Evolutionary conservation across 352 stramenopile species (phyloP), one percentile per base, ranked within the genome.

Genomic region (Globisporangium carolinianum): DNA sequence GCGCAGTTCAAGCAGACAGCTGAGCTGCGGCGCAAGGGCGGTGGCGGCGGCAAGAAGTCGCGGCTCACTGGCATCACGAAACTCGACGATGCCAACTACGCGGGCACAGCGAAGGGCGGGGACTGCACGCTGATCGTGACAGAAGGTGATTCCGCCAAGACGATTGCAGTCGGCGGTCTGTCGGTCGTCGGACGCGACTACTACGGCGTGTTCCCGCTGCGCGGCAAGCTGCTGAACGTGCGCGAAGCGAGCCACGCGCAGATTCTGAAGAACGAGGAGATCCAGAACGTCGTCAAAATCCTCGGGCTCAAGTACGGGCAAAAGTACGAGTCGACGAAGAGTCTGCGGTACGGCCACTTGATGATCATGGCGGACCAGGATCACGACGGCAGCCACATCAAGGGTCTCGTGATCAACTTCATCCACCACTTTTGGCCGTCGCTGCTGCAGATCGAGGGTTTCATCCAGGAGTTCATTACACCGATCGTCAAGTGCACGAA

Each of bases 351-450:
- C 68, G 96, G 97, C 1, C 90, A 98, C 58, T 72, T 99, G 37
- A 98, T 99, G 94, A 96, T 99, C 59, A 99, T 99, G 97, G 94
- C 97, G 51, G 97, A 99, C 91, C 97, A 99, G 67, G 97, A 99
- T 86, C 86, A 97, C 62, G 96, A 99, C 79, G 97, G 97, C n/a
- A 97, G 84, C 37, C 97, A 99, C 68, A 99, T 99, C 72, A 99
- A 99, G 75, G 97, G 97, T 35, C 78, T 99, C 2, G 85, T 99
- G 55, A 98, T 99, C 48, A 99, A 99, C 74, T 96, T 99, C 39
- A 97, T 99, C 55, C 90, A 98, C 64, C 86, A 98, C 71, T 99
- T 99, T 72, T 99, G 96, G 96, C 97, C 97, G n/a, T 92, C 87
- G 24, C 71, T 99, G 41, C 68, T 99, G 15, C 81, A 89, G 58